Percentiles rank a stretch among this genome's conserved stretches.
Evolutionary conservation across 2,329 filamentous ascomycete species (phyloP).

Genomic region (Penicillium hesseltinei): DNA sequence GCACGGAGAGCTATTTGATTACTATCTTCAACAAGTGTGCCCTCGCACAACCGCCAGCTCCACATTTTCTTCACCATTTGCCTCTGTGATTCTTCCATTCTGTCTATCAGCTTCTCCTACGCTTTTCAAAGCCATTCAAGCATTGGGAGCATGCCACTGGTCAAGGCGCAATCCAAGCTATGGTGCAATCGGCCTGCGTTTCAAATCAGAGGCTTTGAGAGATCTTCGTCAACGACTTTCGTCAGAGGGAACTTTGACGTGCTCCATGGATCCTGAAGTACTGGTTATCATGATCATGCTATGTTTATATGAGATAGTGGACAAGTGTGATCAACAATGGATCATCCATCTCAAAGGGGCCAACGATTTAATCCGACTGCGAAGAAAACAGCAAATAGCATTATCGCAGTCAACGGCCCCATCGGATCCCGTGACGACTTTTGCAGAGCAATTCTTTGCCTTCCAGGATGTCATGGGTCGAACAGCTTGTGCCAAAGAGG

Average conservation of each 20-base stretch:
- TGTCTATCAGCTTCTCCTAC: slow-evolving; percentile 39
- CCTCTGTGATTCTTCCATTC: slow-evolving; percentile 41
- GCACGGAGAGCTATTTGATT: slow-evolving; percentile 38
- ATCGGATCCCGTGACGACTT: slow-evolving; percentile 33
- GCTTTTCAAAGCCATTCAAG: slow-evolving; percentile 40
- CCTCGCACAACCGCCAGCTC: slow-evolving; percentile 42
- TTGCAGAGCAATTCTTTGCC: slow-evolving; percentile 50
- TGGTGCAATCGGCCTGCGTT: slow-evolving; percentile 33
- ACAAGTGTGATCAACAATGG: slow-evolving; percentile 48
- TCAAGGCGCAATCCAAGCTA: slow-evolving; percentile 34
- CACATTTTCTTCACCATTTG: slow-evolving; percentile 38
- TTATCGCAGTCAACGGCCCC: slow-evolving; percentile 10
- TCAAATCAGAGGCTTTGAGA: slow-evolving; percentile 39
- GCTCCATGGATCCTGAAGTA: slow-evolving; percentile 34
- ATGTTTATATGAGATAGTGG: slow-evolving; percentile 48
- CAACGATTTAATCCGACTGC: slow-evolving; percentile 46
- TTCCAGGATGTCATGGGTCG: slow-evolving; percentile 54
- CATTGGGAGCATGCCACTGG: slow-evolving; percentile 41
- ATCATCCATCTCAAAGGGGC: slow-evolving; percentile 50
- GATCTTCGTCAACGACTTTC: slow-evolving; percentile 38
- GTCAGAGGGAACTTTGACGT: slow-evolving; percentile 28
- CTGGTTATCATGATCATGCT: slow-evolving; percentile 48
- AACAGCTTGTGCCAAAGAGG: slow-evolving; percentile 50
- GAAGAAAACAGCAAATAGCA: slow-evolving; percentile 28
- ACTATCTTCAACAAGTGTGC: slow-evolving; percentile 43